These are phyloP conservation scores for Crassisporium funariophilum DNA, from an alignment of 768 basidiomycete genomes.

Conservation along the genomic window DNA sequence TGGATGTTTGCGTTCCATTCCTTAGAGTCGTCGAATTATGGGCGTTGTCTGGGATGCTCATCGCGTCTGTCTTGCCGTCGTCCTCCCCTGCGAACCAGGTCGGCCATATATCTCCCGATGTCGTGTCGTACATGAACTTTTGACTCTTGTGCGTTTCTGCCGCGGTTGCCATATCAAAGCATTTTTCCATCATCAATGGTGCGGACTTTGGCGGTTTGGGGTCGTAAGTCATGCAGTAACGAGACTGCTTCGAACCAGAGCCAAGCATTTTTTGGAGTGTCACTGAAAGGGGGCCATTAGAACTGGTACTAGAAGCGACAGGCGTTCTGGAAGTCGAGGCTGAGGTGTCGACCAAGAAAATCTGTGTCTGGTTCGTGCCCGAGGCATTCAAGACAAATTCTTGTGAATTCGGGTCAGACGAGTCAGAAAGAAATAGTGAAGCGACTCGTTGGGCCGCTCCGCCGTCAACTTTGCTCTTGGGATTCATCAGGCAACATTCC, in stretches of 20 bases:
- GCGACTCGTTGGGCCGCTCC: conserved; percentile 16
- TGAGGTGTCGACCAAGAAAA: conserved; percentile 38
- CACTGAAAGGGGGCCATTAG: conserved; percentile 29
- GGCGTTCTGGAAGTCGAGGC: background rate
- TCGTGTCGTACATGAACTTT: conserved; percentile 55
- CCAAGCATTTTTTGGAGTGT: conserved; percentile 40
- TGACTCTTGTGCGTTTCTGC: conserved; percentile 47
- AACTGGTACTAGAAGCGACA: conserved; percentile 15
- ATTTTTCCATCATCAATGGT: conserved; percentile 53
- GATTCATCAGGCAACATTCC: background rate
- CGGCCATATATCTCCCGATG: conserved; percentile 53
- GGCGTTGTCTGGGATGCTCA: background rate
- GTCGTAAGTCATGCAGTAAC: conserved; percentile 67
- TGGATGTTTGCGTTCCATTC: conserved; percentile 4
- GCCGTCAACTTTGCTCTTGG: conserved; percentile 11
- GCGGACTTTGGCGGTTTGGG: conserved; percentile 47
- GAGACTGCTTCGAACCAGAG: conserved; percentile 24
- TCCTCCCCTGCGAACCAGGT: conserved; percentile 42
- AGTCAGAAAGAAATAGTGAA: conserved; percentile 19
- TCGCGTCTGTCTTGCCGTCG: conserved; percentile 23
- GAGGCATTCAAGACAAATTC: conserved; percentile 51
- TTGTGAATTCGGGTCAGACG: conserved; percentile 21
- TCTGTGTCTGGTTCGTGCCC: conserved; percentile 43
- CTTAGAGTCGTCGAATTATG: conserved; percentile 1
- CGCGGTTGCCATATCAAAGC: conserved; percentile 25